Base-by-base conservation (phyloP, 2,329 filamentous ascomycete species). In the Coniosporium tulheliwenetii region DNA sequence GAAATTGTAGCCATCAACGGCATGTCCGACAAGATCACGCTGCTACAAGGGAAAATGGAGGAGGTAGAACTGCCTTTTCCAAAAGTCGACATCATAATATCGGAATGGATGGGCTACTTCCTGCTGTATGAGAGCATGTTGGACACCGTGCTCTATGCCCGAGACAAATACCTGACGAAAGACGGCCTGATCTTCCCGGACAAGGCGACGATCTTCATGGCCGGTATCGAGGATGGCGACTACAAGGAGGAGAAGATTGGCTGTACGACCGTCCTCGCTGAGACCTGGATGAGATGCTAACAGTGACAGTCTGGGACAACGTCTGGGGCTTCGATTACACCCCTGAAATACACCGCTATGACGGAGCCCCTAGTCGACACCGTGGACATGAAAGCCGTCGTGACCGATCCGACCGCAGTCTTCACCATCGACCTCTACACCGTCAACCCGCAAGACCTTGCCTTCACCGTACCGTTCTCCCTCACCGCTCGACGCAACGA, bases 221-320 rank as follows among this genome's bases (percentile, higher is more conserved):
- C 86, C 44, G 91, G 83, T 56, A 98, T 98, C 47, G 91, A 98
- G 69, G 91, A 98, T 57, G 91, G 91, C 49, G 91, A 98, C 47
- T 98, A 98, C 76, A 96, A 96, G 73, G 89, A 96, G 48, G 91
- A 98, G 71, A 98, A 98, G 75, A 98, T 98, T 57, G 89, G 87
- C 64, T 98, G 89, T 96, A 64, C 69, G 85, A 66, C 40, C 43
- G 42, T 47, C 36, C 46, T 42, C 19, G 32, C 36, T 39, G 30
- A 14, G 19, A 26, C 26, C 29, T 39, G 13, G 3, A 31, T 47
- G 38, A 50, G 59, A 45, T 42, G 39, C 49, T 46, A 33, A 50
- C 39, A 40, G 7, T 37, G 36, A 38, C 51, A 96, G 89, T 96
- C 74, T 98, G 91, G 91, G 87, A 96, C 60, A 95, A 94, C 55